Evolutionary conservation across 371 early-diverging fungal species (phyloP), one percentile per base, ranked within the genome.

Genomic region (Rozella allomycis): DNA sequence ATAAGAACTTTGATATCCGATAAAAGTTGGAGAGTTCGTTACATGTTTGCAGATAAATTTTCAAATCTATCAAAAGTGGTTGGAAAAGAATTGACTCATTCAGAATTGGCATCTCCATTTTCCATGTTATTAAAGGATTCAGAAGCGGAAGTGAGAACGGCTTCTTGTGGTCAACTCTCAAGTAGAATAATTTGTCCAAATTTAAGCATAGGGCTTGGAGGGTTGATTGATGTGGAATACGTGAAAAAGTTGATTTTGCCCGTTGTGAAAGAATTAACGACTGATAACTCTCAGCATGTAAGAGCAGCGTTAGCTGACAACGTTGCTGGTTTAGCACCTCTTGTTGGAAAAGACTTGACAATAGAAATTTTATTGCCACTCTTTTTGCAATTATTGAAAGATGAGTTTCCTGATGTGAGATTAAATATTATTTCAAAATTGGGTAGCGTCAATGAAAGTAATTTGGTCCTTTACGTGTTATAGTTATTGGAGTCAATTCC

Each of bases 31-130:
- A 70, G 96, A 42, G 91, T 96, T 22, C 66, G 91, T 29, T 96
- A 90, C 49, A 87, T 88, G 84, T 74, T 87, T 53, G 93, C 91
- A 3, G 83, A 88, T 34, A 83, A 88, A 59, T 85, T 85, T 58
- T 1, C 17, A 23, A 8, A 78, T 78, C 55, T 86, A 33, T 56
- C 77, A 25, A 69, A 78, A 31, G 72, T 78, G 26, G 79, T 79
- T 37, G 82, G 80, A 3, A 54, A 62, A 20, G 65, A 72, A 18
- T 68, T 79, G 40, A 63, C 74, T 1, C 52, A 60, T 17, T 77
- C 77, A 31, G 73, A 80, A 17, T 59, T 85, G 26, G 69, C 75
- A 26, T 41, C 40, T 33, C 59, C 67, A 3, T 87, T 78, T 45
- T 70, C 85, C 21, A 55, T 61, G 29, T 58, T 87, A 22, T 49